Evolutionary conservation across 441 rosid species (phyloP).

Genomic region (Corymbia citriodora): DNA sequence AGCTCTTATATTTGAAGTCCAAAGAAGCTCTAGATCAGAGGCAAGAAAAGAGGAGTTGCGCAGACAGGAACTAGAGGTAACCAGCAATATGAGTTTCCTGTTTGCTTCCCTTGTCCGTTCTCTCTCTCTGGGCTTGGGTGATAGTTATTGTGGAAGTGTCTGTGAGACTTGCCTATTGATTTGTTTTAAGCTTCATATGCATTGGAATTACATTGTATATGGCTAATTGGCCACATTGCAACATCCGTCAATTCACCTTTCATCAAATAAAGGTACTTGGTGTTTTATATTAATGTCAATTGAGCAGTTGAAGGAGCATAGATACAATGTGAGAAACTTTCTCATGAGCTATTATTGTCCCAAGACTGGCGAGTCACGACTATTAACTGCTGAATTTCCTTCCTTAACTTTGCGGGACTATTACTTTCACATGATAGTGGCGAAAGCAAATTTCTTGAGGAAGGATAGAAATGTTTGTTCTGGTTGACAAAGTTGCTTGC

Average conservation of each 20-base stretch:
- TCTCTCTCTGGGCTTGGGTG: neutral
- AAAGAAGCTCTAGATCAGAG: slow-evolving; percentile 60
- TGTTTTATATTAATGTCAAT: neutral
- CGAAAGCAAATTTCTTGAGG: neutral
- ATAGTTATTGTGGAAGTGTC: neutral
- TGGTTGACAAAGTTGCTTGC: neutral
- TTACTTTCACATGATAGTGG: neutral
- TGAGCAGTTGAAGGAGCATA: neutral
- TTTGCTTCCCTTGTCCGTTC: neutral
- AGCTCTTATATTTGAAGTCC: slow-evolving; percentile 51
- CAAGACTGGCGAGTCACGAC: neutral
- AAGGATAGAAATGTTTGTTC: neutral
- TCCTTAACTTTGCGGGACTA: neutral
- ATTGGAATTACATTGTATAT: neutral
- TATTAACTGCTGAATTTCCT: neutral
- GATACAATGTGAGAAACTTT: neutral
- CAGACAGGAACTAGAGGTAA: slow-evolving; percentile 41
- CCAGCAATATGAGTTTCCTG: neutral
- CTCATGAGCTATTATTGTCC: neutral
- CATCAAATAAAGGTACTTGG: neutral
- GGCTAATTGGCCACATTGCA: neutral
- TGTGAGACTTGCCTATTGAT: neutral
- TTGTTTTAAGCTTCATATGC: neutral
- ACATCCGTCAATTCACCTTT: neutral
- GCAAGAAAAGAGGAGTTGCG: slow-evolving; percentile 53